phyloP scores from a whole-genome alignment of 768 basidiomycete genomes.

The Trametes cinnabarina region DNA sequence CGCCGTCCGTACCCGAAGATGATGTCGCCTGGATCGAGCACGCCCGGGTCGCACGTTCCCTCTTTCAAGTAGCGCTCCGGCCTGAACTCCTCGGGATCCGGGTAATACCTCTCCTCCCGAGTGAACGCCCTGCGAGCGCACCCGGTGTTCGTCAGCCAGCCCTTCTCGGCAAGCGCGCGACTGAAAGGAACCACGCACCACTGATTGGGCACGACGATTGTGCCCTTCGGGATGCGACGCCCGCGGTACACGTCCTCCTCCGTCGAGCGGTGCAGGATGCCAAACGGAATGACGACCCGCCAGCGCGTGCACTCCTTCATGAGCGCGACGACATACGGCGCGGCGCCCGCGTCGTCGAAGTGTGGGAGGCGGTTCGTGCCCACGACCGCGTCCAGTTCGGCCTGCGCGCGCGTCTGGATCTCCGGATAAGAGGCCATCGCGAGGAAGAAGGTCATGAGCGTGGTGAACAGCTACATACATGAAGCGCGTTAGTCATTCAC shows the following conservation, averaged over 20 bases:
- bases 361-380: slow-evolving; percentile 26
- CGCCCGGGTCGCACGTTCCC: not conserved
- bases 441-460: slow-evolving; percentile 29
- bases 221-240: slow-evolving; percentile 28
- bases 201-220: slow-evolving; percentile 26
- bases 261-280: slow-evolving; percentile 11
- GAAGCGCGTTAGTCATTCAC: no score
- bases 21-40: not conserved
- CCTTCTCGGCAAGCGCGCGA: no score
- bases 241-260: slow-evolving; percentile 29
- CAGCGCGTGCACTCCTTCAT: slow-evolving; percentile 25
- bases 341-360: slow-evolving; percentile 12
- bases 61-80: slow-evolving; percentile 21
- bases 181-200: no score
- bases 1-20: not conserved
- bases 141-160: no score
- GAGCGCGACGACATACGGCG: slow-evolving; percentile 24
- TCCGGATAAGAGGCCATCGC: slow-evolving; percentile 28
- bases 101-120: slow-evolving; percentile 21
- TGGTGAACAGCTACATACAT: no score
- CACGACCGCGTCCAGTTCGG: slow-evolving; percentile 28
- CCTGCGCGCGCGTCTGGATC: slow-evolving; percentile 25
- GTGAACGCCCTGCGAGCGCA: slow-evolving; percentile 23
- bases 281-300: slow-evolving; percentile 24
- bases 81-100: slow-evolving; percentile 22